Base-by-base conservation (phyloP, 2,329 filamentous ascomycete species). In the Boeremia exigua region DNA sequence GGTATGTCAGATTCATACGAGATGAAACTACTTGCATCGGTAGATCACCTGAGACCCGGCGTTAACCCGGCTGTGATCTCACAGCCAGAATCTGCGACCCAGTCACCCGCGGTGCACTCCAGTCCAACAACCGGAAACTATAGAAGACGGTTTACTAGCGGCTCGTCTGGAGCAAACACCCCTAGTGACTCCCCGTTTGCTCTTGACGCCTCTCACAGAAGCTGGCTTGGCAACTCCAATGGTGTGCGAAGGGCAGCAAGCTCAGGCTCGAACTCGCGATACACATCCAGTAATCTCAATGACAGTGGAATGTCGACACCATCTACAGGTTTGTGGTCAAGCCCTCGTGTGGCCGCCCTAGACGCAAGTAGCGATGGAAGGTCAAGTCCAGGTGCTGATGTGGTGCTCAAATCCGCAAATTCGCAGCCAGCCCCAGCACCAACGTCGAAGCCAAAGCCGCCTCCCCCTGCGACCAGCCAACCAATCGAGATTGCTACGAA, bases 21-120 rank as follows among this genome's bases (percentile, higher is more conserved):
- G 56, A 84, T 94, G 63, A 87, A 86, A 60, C 75, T 93, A 12
- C 83, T 89, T n/a, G 89, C 89, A 28, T 91, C 86, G 50, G 88
- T 86, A 0, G 90, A 93, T 29, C 90, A 95, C 68, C 77, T 94
- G 2, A 83, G 86, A 6, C 78, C 82, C 2, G 80, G 80, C 1
- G 73, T 73, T 7, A 77, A 81, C 55, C 78, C 79, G 6, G 67
- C 75, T 10, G 71, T 66, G 38, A 58, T 54, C 17, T 51, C 49
- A 12, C 61, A 60, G 33, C 62, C 65, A 6, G 62, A 58, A 51
- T 54, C 62, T 12, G 67, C 69, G 30, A 39, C 68, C 10, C 62
- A 67, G 27, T 76, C 75, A 1, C 75, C 74, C 3, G 66, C 67
- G 4, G 56, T 70, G 8, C 40, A 64, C 9, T 49, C 64, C 32